Evolutionary conservation across 805 yeast genomes (phyloP), one percentile per base, ranked within the genome.

Genomic region (Pichia kluyveri): DNA sequence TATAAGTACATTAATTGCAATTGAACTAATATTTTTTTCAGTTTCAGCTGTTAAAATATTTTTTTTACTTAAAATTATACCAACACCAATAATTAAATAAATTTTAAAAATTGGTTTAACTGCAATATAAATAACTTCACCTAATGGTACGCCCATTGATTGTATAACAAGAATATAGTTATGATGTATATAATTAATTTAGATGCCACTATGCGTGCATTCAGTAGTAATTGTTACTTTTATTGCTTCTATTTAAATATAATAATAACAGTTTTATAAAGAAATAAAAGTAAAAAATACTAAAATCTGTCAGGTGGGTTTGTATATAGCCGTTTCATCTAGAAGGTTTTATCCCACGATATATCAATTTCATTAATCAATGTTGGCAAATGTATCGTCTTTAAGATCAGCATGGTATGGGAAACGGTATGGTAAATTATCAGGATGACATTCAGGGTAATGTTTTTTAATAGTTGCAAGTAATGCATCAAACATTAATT

Each of bases 51-150:
- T 71, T 4, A 86, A 66, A 23, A 84, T 73, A 54, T 84, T 81
- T 53, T 65, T 70, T 53, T 69, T 77, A 2, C 91, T 86, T 5
- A 87, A 64, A 40, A 70, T 60, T 54, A 70, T 80, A 6, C 96
- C 96, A 9, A 79, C 65, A 3, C 73, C 80, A 7, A 84, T 76
- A 57, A 85, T 83, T 56, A 85, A 66, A 57, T 86, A 84, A 53
- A 87, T 84, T 63, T 87, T 88, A 64, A 86, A 74, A 48, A 87
- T 82, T 14, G 96, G 96, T 67, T 86, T 87, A 41, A 84, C 82
- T 0, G 95, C 78, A 15, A 86, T 75, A 65, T 83, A 87, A 4
- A 88, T 82, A 32, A 86, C 80, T 36, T 72, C 71, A 10, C 93
- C 91, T 34, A 82, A 56, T 1, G 70, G 18, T 17, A 51, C 31